These are phyloP conservation scores for Sarocladiaceae sp. DNA, from an alignment of 2,329 filamentous ascomycete species.

Conservation along the genomic window DNA sequence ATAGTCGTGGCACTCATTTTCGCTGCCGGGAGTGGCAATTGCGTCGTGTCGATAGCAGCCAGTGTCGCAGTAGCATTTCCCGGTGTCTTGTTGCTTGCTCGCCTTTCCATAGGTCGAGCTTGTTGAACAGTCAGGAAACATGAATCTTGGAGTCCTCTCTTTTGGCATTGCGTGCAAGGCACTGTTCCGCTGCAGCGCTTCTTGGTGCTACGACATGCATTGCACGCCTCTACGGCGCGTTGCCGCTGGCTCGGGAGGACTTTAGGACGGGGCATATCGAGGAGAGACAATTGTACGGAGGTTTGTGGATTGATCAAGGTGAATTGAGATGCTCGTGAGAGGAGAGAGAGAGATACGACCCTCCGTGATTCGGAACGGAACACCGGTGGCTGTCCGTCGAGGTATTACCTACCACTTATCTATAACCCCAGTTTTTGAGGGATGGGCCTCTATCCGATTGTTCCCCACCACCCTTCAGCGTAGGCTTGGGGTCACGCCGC, in stretches of 20 bases:
- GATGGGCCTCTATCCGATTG: constrained; percentile 9
- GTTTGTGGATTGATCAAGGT: background rate
- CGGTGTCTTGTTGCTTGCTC: background rate
- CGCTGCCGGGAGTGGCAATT: constrained; percentile 3
- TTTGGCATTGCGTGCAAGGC: constrained; percentile 43
- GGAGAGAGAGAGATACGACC: background rate
- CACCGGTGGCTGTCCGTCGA: background rate
- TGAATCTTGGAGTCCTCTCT: constrained; percentile 33
- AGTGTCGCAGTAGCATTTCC: background rate
- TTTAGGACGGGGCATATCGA: constrained; percentile 47
- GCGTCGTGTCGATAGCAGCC: background rate
- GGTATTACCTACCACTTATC: constrained; percentile 7
- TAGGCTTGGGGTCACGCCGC: background rate
- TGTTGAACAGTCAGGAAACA: constrained; percentile 24
- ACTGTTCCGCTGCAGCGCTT: constrained; percentile 45
- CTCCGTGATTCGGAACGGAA: background rate
- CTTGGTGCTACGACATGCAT: constrained; percentile 43
- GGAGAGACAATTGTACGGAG: background rate
- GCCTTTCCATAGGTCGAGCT: background rate
- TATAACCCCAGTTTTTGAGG: constrained; percentile 5
- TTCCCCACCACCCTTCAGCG: background rate
- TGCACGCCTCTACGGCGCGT: constrained; percentile 44
- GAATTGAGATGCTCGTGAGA: background rate
- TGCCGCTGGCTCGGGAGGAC: constrained; percentile 44
- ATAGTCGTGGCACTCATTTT: constrained; percentile 4